Base-by-base conservation (phyloP, 2,329 filamentous ascomycete species). In the Colletotrichum neosansevieriae region DNA sequence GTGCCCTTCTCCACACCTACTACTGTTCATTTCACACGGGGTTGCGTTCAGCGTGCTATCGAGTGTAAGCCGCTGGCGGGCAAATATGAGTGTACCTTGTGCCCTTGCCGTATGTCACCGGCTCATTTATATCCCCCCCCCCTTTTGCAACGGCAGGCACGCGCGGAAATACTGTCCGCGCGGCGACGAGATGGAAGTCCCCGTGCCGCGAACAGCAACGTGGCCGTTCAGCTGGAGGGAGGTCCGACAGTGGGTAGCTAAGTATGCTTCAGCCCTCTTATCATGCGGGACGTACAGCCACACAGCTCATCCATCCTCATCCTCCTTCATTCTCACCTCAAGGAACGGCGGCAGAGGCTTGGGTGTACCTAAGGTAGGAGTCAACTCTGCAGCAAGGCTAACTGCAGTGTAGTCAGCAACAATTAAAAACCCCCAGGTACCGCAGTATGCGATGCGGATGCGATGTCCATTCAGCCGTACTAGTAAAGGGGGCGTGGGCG, bases 361-460 rank as follows among this genome's bases (percentile, higher is more conserved):
- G 58, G 19, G 45, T 45, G 34, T 61, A 61, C 53, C 58, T 61
- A 61, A 47, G 58, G 53, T n/a, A n/a, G n/a, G n/a, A n/a, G 47
- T 61, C 58, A 51, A 29, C 19, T 24, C 21, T 61, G 47, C 58
- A 61, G 6, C 34, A 11, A 24, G 13, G 32, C 45, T 29, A 12
- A 1, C 11, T 38, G 36, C 13, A 13, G 11, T 13, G 36, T 38
- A 38, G 36, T 38, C 36, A 4, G 36, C 21, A 3, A 21, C 21
- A n/a, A n/a, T n/a, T n/a, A n/a, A n/a, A n/a, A n/a, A n/a, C n/a
- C n/a, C n/a, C n/a, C n/a, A n/a, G n/a, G n/a, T n/a, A n/a, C n/a
- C n/a, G n/a, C n/a, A n/a, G n/a, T n/a, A n/a, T 51, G 58, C 45
- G 47, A 51, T 51, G 45, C 45, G 47, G 58, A 42, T 60, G 58